phyloP scores from a whole-genome alignment of 1,284 basidiomycete species.

The Sporisorium sorghi region DNA sequence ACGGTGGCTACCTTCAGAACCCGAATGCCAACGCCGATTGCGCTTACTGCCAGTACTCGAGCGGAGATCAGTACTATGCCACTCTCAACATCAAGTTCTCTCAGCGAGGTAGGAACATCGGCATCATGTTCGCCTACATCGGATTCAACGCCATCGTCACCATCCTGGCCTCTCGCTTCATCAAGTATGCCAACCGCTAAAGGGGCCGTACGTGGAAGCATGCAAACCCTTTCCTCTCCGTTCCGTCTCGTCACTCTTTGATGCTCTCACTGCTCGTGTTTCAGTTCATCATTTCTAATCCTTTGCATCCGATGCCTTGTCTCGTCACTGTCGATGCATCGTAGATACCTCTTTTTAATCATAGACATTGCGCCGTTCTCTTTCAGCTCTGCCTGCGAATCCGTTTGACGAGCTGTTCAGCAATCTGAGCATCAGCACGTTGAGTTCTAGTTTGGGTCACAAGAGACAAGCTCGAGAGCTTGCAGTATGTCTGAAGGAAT shows the following conservation, averaged over 20 bases:
- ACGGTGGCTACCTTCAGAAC: conserved; percentile 85
- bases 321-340: not conserved
- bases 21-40: conserved; percentile 75
- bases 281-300: not conserved
- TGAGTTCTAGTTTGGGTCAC: no score
- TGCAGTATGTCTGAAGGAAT: no score
- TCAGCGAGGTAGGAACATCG: conserved; percentile 39
- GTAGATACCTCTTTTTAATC: not conserved
- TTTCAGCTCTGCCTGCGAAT: not conserved
- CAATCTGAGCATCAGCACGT: not conserved
- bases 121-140: conserved; percentile 41
- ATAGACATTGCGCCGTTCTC: not conserved
- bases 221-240: not conserved
- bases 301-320: not conserved
- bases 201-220: not conserved
- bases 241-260: not conserved
- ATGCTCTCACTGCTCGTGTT: not conserved
- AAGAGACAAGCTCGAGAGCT: no score
- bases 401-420: not conserved
- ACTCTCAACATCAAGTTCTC: conserved; percentile 77
- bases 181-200: conserved; percentile 52
- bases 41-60: conserved; percentile 78
- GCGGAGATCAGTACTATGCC: conserved; percentile 78
- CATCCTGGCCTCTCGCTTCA: conserved; percentile 37
- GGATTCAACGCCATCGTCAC: conserved; percentile 40